Conservation (phyloP, 306 rosid genomes). For the Vachellia pachyceras region DNA sequence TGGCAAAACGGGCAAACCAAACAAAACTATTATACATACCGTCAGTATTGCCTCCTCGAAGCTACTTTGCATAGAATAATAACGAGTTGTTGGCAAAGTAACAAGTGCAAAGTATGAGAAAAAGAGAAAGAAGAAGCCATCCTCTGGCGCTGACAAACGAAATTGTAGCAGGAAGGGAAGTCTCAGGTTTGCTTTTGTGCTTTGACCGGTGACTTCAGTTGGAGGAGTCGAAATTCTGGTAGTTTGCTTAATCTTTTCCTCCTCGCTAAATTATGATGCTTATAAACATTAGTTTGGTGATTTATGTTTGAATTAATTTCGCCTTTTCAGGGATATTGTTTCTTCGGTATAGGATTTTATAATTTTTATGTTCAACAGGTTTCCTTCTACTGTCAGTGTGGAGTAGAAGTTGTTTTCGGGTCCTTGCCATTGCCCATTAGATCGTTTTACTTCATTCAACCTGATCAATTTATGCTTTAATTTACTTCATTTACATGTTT, state of each 20-base stretch:
- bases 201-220: constrained; percentile 23
- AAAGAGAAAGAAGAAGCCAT: background rate
- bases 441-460: background rate
- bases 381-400: background rate
- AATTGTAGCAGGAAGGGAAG: constrained; percentile 34
- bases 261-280: constrained; percentile 1
- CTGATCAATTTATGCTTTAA: constrained; percentile 1
- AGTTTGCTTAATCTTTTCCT: background rate
- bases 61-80: no score
- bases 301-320: background rate
- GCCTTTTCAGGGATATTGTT: constrained; percentile 3
- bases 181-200: constrained; percentile 39
- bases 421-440: background rate
- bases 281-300: constrained; percentile 1
- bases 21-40: no score
- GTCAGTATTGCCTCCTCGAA: no score
- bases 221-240: background rate
- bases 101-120: no score
- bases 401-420: constrained; percentile 14
- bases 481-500: constrained; percentile 15
- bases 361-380: background rate
- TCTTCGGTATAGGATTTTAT: constrained; percentile 11
- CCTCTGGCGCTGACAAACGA: constrained; percentile 9
- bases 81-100: no score
- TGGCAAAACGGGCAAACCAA: no score